phyloP scores from a whole-genome alignment of 78 protist species.

The Dictyostelium intermedium region DNA sequence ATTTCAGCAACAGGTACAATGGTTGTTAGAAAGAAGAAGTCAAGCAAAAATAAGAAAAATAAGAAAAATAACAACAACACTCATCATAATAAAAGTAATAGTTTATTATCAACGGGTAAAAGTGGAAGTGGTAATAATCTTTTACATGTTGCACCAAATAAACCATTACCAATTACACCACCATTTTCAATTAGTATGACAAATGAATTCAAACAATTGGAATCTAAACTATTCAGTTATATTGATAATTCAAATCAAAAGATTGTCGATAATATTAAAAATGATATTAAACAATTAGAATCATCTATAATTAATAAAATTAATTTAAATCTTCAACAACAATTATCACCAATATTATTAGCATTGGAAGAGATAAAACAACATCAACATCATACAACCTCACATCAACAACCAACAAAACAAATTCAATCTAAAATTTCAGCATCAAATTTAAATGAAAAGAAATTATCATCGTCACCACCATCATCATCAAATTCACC shows the following conservation, averaged over 20 bases:
- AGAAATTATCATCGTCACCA: background rate
- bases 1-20: conserved; percentile 60
- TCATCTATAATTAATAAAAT: background rate
- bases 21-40: conserved; percentile 15
- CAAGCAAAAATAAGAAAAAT: background rate
- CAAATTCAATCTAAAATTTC: background rate
- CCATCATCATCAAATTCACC: background rate
- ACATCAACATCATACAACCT: background rate
- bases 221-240: background rate
- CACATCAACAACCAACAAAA: background rate
- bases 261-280: conserved; percentile 9
- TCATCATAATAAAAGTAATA: background rate
- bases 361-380: conserved; percentile 32
- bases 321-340: conserved; percentile 7
- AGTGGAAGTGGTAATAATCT: background rate
- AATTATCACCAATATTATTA: conserved; percentile 3
- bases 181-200: background rate
- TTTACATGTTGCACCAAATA: conserved; percentile 2
- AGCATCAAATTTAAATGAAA: background rate
- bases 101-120: background rate
- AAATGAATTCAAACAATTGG: background rate
- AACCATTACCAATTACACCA: conserved; percentile 70
- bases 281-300: conserved; percentile 19
- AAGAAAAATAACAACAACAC: background rate
- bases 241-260: background rate